A percentile compares a stretch with the other conserved stretches of the same genome.
These are phyloP conservation scores for Salix udensis DNA, from an alignment of 345 rosid species.

Conservation along the genomic window DNA sequence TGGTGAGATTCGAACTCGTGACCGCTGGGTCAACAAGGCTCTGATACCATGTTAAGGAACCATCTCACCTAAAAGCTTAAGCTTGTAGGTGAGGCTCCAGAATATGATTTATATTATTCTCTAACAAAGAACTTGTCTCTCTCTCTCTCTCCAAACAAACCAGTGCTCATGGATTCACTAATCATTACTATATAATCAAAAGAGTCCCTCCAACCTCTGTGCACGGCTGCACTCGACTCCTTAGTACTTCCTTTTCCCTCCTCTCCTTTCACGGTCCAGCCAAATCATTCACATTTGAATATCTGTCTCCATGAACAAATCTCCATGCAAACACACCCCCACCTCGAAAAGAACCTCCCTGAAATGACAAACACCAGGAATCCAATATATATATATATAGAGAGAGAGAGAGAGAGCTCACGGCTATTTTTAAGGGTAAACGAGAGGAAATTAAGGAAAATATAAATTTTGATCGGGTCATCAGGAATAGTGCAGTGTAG, in stretches of 20 bases:
- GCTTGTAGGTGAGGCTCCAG: too few species aligned
- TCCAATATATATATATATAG: neutral
- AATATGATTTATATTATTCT: too few species aligned
- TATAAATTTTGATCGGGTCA: neutral
- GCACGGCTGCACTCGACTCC: constrained; percentile 17
- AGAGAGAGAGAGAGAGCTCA: too few species aligned
- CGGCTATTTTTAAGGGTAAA: too few species aligned
- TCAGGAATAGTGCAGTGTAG: too few species aligned
- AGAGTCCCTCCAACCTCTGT: constrained; percentile 23
- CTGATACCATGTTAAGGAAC: too few species aligned
- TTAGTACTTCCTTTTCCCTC: constrained; percentile 14
- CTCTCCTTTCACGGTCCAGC: constrained; percentile 26
- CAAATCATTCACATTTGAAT: constrained; percentile 52
- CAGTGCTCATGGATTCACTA: constrained; percentile 28
- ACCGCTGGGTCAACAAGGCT: too few species aligned
- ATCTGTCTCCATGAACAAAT: constrained; percentile 41
- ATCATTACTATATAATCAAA: constrained; percentile 46
- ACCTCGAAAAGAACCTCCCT: neutral
- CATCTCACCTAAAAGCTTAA: too few species aligned
- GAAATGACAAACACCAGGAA: neutral
- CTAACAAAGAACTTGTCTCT: too few species aligned
- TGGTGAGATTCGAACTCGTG: too few species aligned
- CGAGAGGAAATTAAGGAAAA: neutral
- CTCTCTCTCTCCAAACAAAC: neutral
- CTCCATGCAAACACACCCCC: constrained; percentile 33